Conservation (phyloP, 2,329 filamentous ascomycete genomes). For the Hypoxylon sp. region DNA sequence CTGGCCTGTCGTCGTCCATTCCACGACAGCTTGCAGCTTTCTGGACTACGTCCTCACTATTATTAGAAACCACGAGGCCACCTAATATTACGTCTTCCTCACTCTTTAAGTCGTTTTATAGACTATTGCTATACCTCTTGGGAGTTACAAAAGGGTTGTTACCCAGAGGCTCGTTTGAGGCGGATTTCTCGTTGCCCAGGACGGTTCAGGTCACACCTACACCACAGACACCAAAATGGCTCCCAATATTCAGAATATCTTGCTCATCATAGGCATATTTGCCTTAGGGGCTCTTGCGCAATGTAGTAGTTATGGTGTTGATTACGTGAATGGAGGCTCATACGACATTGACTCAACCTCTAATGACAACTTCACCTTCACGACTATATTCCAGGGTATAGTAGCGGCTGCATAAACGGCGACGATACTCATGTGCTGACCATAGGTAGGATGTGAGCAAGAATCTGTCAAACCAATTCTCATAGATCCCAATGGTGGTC, state of each 20-base stretch:
- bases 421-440: constrained; percentile 19
- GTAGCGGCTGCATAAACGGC: not conserved
- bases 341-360: constrained; percentile 59
- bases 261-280: constrained; percentile 37
- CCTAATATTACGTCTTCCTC: constrained; percentile 7
- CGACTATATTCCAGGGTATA: constrained; percentile 58
- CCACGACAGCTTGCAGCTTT: constrained; percentile 20
- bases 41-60: constrained; percentile 22
- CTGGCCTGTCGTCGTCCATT: constrained; percentile 11
- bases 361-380: constrained; percentile 58
- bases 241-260: constrained; percentile 30
- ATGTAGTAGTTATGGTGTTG: constrained; percentile 58
- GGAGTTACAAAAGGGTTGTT: constrained; percentile 30
- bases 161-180: not conserved
- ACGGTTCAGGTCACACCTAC: not conserved
- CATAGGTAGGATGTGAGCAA: constrained; percentile 52
- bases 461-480: constrained; percentile 57
- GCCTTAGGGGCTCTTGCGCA: constrained; percentile 41
- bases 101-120: constrained; percentile 4
- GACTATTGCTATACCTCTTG: not conserved
- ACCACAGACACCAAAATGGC: constrained; percentile 34
- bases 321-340: constrained; percentile 58
- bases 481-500: constrained; percentile 53
- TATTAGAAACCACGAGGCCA: constrained; percentile 39
- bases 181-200: not conserved